Evolutionary conservation across 129 eudicot genomes (phyloP), one percentile per base, ranked within the genome.

Genomic region (Lactuca saligna): DNA sequence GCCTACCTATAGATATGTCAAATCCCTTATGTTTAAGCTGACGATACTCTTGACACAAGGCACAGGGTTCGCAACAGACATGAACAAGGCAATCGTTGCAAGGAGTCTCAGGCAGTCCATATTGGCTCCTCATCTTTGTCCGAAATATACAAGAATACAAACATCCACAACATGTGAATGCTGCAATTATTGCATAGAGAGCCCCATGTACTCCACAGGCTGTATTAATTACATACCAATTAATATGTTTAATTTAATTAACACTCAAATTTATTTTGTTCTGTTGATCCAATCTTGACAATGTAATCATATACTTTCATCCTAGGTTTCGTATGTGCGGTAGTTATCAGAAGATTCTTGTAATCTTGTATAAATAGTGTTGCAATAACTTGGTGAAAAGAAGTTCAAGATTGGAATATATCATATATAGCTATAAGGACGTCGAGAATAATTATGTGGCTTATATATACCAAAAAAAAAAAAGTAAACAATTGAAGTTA

Each of bases 21-120:
- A 70, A 85, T 15, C 91, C 96, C 1, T 73, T 87, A n/a, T 75
- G 64, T 62, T 85, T 37, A 51, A 88, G 91, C 80, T 88, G 83
- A 16, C 96, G 91, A 41, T 85, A 83, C 71, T 80, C 88, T 82
- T 85, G 96, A 61, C 91, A 82, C 57, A 83, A 64, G 48, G 96
- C 89, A 17, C 96, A 88, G 0, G 38, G 7, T 49, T 85, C 85
- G 8, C 89, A 85, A 7, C 70, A 88, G 51, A 59, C 83, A 65
- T 85, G 91, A 48, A 77, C 76, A 32, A 78, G 63, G 68, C 85
- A 81, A 61, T 88, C 96, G 16, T 62, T 68, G 61, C 91, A 88
- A 17, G 80, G 79, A 34, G 49, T 54, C 48, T 79, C 87, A 4
- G 46, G 66, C 39, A 88, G 31, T 64, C 53, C 66, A 37, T 65